These are phyloP conservation scores for Medicago ruthenica DNA, from an alignment of 306 rosid genomes.

Conservation along the genomic window DNA sequence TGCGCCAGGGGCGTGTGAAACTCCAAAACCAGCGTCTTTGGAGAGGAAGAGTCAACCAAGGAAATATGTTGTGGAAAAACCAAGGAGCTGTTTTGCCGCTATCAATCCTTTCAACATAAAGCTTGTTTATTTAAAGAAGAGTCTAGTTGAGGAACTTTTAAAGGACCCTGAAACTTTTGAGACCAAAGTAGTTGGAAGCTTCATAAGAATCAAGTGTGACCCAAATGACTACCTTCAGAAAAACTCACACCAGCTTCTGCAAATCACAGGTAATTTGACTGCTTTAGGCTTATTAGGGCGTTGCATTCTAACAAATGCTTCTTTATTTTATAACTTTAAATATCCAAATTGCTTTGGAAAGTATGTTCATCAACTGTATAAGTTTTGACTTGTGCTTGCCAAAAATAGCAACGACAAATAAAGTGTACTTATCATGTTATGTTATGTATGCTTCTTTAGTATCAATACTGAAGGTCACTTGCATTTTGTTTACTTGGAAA, in stretches of 20 bases:
- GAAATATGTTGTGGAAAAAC: slow-evolving; percentile 45
- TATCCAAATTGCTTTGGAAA: slow-evolving; percentile 18
- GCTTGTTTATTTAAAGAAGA: slow-evolving; percentile 70
- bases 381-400: slow-evolving; percentile 29
- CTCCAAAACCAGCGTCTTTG: slow-evolving; percentile 17
- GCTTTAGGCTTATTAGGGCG: slow-evolving; percentile 9
- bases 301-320: slow-evolving; percentile 33
- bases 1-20: slow-evolving; percentile 27
- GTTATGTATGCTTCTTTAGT: slow-evolving; percentile 2
- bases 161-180: slow-evolving; percentile 62
- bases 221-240: slow-evolving; percentile 85
- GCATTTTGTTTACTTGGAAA: neutral
- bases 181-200: slow-evolving; percentile 75
- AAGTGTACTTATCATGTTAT: neutral
- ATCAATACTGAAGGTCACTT: neutral
- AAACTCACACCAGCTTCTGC: slow-evolving; percentile 79
- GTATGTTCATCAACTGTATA: slow-evolving; percentile 17
- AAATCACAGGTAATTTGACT: slow-evolving; percentile 63
- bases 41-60: slow-evolving; percentile 46
- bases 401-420: slow-evolving; percentile 20
- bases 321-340: slow-evolving; percentile 4
- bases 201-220: slow-evolving; percentile 74
- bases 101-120: slow-evolving; percentile 65
- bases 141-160: slow-evolving; percentile 66
- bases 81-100: slow-evolving; percentile 74